Evolutionary conservation across 176 grass and related monocot genomes (phyloP), one percentile per base, ranked within the genome.

Genomic region (Coix lacrymajobi): DNA sequence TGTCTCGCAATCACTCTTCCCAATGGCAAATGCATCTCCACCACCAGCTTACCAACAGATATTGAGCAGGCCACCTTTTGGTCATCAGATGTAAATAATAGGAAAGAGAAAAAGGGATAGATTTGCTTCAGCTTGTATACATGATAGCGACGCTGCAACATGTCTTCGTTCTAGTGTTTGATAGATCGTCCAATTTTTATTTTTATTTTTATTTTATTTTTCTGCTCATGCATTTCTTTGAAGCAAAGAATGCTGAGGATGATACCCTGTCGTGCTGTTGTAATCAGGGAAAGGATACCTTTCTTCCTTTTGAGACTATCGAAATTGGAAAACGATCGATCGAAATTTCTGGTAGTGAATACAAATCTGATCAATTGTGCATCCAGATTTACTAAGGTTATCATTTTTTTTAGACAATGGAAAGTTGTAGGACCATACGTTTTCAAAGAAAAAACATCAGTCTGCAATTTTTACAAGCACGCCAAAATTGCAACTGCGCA

Each of bases 61-160:
- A 75, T 90, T 95, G 88, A 93, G 71, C 56, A 89, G 88, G 63
- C 85, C 85, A 70, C 87, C 89, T 69, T 90, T 90, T 78, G 91
- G 91, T 30, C 85, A 73, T 83, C 91, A 90, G 69, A 91, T 95
- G 92, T 95, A 93, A 93, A 93, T 88, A 93, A 86, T 89, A 83
- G 80, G 67, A 92, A 69, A 79, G 60, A 89, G 70, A 85, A 79
- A 66, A 52, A 1, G 8, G 44, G 32, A 79, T 83, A 89, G 87
- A 80, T 89, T 77, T 85, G 48, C 54, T 84, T 85, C 79, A 74
- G 60, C 67, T 86, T 80, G 52, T 81, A 88, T 85, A 84, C 78
- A 67, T 70, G 79, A 68, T 83, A 86, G 88, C 29, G 33, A 57
- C 51, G 6, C 63, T 30, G 80, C 65, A 81, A 11, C 66, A 86